These are phyloP conservation scores for Athelia psychrophila DNA, from an alignment of 1,284 basidiomycete genomes.

Conservation along the genomic window DNA sequence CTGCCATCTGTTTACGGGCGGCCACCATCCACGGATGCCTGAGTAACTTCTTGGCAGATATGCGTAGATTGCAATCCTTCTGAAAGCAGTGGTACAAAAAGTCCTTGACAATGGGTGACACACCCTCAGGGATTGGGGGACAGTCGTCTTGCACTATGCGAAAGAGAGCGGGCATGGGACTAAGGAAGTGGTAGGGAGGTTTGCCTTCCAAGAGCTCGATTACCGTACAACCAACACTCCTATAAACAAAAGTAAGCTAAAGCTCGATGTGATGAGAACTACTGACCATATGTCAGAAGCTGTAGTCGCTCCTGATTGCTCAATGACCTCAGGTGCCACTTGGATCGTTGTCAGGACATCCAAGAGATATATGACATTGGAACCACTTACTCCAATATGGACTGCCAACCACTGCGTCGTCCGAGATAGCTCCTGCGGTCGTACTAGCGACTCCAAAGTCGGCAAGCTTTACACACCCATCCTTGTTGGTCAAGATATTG, in stretches of 20 bases:
- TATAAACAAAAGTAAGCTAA: conserved; percentile 23
- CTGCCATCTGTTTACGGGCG: conserved; percentile 68
- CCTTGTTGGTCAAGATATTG: conserved; percentile 97
- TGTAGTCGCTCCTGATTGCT: conserved; percentile 94
- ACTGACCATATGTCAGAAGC: conserved; percentile 93
- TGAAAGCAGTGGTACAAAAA: conserved; percentile 98
- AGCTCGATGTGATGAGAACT: neutral
- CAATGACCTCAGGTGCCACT: conserved; percentile 98
- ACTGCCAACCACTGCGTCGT: conserved; percentile 92
- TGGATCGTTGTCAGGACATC: conserved; percentile 9
- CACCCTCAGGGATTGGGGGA: conserved; percentile 93
- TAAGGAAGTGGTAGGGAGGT: conserved; percentile 93
- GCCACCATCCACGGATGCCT: conserved; percentile 95
- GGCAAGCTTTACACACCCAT: conserved; percentile 93
- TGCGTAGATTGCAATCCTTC: conserved; percentile 93
- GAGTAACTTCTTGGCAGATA: conserved; percentile 91
- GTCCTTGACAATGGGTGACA: conserved; percentile 92
- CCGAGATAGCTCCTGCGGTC: conserved; percentile 67
- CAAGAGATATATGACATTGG: conserved; percentile 8
- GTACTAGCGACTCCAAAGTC: conserved; percentile 91
- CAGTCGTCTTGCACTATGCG: conserved; percentile 97
- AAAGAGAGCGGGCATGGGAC: conserved; percentile 98
- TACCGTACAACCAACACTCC: conserved; percentile 94
- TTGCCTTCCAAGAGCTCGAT: conserved; percentile 96
- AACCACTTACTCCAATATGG: conserved; percentile 89